Evolutionary conservation across 495 filamentous ascomycete species (phyloP), one percentile per base, ranked within the genome.

Genomic region (Talaromyces nanjingensis): DNA sequence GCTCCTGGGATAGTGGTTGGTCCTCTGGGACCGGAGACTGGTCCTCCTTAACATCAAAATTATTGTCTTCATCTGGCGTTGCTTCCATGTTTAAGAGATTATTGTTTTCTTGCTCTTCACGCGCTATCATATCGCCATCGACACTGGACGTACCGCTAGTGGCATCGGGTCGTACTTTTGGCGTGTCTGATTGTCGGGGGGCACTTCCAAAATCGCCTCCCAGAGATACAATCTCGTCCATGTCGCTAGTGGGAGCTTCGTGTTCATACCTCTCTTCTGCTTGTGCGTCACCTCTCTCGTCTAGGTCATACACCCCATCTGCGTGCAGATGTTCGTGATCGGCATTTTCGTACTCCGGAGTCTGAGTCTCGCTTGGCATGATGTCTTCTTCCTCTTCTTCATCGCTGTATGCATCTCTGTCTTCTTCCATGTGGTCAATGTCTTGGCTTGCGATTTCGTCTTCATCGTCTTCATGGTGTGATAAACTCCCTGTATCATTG

Each of bases 381-480:
- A 55, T 29, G 11, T 29, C 52, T 29, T 14, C 22, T 29, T 59
- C 29, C 16, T 60, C 57, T 34, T 45, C 57, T 14, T 14, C 57
- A 60, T 60, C 57, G 57, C 27, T 60, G 57, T 29, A 34, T 34
- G 24, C 57, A 34, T 27, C 31, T 37, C 37, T 34, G 4, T 60
- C 57, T 60, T 60, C 57, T 37, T 60, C 22, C 14, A 34, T 60
- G n/a, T 39, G 4, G 4, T 55, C 52, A 27, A 14, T 29, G 8
- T 27, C 11, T 24, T 12, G 52, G 24, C 16, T 9, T 49, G 45
- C 5, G 11, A 18, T 49, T 12, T 22, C n/a, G 5, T 49, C 45
- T 7, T 64, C 61, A 45, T 39, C 53, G 14, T 64, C 66, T 42
- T 34, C 47, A 65, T 59, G 20, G 25, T 52, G 4, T 29, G 59